Evolutionary conservation across 1,284 basidiomycete genomes (phyloP).

Genomic region (Pseudozyma sp.): DNA sequence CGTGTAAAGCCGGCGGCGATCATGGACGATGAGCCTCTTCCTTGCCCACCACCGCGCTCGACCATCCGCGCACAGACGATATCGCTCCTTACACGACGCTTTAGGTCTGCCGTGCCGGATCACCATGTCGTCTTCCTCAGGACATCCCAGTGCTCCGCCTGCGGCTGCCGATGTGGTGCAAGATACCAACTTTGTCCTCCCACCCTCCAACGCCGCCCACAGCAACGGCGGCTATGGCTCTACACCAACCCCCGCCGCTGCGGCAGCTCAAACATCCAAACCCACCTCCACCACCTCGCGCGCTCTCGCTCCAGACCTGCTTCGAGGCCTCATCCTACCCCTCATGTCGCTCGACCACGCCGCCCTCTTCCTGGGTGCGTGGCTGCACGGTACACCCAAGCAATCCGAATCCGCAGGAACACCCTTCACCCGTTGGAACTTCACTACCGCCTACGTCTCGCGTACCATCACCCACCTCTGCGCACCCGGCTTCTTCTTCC

Average conservation of each 20-base stretch:
- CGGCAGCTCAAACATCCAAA: background rate
- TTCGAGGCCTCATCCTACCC: slow-evolving; percentile 54
- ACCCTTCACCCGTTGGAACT: slow-evolving; percentile 35
- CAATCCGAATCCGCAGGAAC: slow-evolving; percentile 38
- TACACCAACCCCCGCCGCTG: background rate
- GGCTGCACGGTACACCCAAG: slow-evolving; percentile 48
- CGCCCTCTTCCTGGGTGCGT: slow-evolving; percentile 42
- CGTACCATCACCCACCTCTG: slow-evolving; percentile 52
- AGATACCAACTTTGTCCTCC: slow-evolving; percentile 22
- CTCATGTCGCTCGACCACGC: slow-evolving; percentile 58
- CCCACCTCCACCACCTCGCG: slow-evolving; percentile 25
- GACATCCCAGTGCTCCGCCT: background rate
- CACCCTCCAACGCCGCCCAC: background rate
- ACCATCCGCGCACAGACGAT: no score
- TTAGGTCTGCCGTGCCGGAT: no score
- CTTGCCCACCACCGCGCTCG: no score
- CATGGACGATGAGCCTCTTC: no score
- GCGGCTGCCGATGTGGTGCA: slow-evolving; percentile 11
- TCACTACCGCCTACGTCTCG: slow-evolving; percentile 24
- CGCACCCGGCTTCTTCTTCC: slow-evolving; percentile 54
- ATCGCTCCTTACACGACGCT: no score
- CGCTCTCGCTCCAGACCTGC: slow-evolving; percentile 52
- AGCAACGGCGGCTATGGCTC: slow-evolving; percentile 13
- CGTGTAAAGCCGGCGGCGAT: no score
- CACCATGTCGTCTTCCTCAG: no score